Evolutionary conservation across 1,284 basidiomycete species (phyloP).

Genomic region (Tranzscheliella williamsii): DNA sequence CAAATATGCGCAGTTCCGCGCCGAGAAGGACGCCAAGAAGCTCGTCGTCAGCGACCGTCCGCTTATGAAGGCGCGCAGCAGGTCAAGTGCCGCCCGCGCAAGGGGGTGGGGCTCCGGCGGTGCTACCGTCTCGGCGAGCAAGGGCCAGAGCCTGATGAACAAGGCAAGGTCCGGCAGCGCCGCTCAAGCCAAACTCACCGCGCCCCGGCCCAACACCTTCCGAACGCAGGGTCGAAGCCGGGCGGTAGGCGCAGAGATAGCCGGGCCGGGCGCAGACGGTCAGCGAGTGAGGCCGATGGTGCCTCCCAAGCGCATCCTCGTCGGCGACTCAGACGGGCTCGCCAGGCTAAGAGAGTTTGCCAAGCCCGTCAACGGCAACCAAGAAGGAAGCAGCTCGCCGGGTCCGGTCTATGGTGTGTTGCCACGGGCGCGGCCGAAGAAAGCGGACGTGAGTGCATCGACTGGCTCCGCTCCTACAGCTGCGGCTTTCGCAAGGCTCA

Average conservation of each 20-base stretch:
- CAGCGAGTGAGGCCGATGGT: constrained; percentile 21
- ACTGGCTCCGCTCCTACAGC: too few relatives aligned
- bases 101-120: background rate
- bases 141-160: constrained; percentile 39
- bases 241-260: constrained; percentile 16
- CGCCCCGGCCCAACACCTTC: constrained; percentile 1
- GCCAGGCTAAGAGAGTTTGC: constrained; percentile 12
- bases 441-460: too few relatives aligned
- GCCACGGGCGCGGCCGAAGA: too few relatives aligned
- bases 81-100: background rate
- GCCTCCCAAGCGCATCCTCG: constrained; percentile 19
- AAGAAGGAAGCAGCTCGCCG: background rate
- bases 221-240: constrained; percentile 15
- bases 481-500: too few relatives aligned
- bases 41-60: constrained; percentile 39
- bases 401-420: too few relatives aligned
- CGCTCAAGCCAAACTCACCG: constrained; percentile 28
- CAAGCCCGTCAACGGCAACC: constrained; percentile 1
- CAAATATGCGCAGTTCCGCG: constrained; percentile 47
- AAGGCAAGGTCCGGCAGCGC: constrained; percentile 23
- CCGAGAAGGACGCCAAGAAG: constrained; percentile 48
- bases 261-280: constrained; percentile 11
- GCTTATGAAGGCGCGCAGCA: constrained; percentile 3
- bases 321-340: constrained; percentile 14
- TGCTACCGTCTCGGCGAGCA: constrained; percentile 7